phyloP scores from a whole-genome alignment of 2,329 filamentous ascomycete genomes.

The Zasmidium angulare region DNA sequence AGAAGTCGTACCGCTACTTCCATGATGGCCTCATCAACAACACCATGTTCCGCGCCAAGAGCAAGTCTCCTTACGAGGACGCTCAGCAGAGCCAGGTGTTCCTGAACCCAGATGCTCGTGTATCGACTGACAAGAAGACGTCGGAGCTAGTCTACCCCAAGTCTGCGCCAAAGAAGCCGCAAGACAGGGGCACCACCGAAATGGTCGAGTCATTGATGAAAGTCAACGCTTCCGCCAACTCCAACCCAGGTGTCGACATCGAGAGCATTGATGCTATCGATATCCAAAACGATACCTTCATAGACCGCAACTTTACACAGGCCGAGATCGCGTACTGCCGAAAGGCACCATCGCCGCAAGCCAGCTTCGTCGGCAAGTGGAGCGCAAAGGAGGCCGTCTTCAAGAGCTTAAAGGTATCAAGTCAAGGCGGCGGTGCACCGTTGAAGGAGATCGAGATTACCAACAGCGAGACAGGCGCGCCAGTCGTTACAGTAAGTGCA shows the following conservation, averaged over 20 bases:
- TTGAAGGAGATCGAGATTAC: slow-evolving; percentile 94
- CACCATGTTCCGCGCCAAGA: slow-evolving; percentile 94
- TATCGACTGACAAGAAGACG: slow-evolving; percentile 82
- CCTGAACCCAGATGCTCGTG: slow-evolving; percentile 89
- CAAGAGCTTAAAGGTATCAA: slow-evolving; percentile 86
- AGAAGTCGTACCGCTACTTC: slow-evolving; percentile 98
- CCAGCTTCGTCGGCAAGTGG: slow-evolving; percentile 94
- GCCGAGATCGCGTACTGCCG: slow-evolving; percentile 84
- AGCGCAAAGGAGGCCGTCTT: slow-evolving; percentile 98
- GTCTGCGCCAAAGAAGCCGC: slow-evolving; percentile 65
- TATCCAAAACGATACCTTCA: slow-evolving; percentile 88
- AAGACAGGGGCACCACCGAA: slow-evolving; percentile 66
- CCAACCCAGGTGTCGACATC: slow-evolving; percentile 90
- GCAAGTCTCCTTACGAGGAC: slow-evolving; percentile 83
- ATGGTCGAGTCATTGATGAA: slow-evolving; percentile 76
- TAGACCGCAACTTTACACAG: slow-evolving; percentile 90
- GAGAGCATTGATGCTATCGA: slow-evolving; percentile 86
- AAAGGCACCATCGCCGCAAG: slow-evolving; percentile 74
- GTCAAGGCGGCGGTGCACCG: slow-evolving; percentile 83
- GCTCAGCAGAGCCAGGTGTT: slow-evolving; percentile 84
- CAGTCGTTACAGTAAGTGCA: slow-evolving; percentile 74
- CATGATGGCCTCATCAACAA: slow-evolving; percentile 99
- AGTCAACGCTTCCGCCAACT: slow-evolving; percentile 56
- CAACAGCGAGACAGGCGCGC: slow-evolving; percentile 77
- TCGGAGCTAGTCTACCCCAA: slow-evolving; percentile 71